A percentile compares a stretch with the other conserved stretches of the same genome.
Evolutionary conservation across 352 stramenopile species (phyloP).

Genomic region (Blastocystis sp.): DNA sequence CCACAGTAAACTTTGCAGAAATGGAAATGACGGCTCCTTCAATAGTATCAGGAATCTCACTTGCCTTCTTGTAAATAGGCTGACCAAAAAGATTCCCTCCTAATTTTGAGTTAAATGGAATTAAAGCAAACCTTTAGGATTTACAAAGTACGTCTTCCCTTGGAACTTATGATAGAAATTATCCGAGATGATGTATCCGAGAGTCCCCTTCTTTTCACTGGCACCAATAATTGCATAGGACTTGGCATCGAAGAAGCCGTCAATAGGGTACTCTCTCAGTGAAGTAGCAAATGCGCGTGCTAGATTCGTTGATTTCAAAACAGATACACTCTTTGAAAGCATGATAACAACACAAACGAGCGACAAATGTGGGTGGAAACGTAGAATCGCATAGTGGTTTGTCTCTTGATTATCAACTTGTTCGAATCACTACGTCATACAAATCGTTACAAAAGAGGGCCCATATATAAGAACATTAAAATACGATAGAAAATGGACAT

Average conservation of each 20-base stretch:
- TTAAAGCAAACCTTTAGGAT: constrained; percentile 17
- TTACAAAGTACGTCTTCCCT: constrained; percentile 53
- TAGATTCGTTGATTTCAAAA: neutral
- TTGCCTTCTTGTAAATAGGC: constrained; percentile 38
- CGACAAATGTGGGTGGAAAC: constrained; percentile 32
- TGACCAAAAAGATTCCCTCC: constrained; percentile 44
- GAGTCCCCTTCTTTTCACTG: constrained; percentile 31
- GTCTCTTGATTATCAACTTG: neutral
- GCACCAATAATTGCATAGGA: constrained; percentile 58
- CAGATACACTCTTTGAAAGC: constrained; percentile 12
- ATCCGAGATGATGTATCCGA: constrained; percentile 57
- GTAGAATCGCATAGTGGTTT: constrained; percentile 8
- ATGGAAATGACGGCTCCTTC: constrained; percentile 43
- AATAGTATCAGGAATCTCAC: constrained; percentile 45
- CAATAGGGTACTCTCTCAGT: constrained; percentile 48
- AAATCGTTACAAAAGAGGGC: neutral
- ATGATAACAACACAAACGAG: constrained; percentile 2
- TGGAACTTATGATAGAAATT: constrained; percentile 59
- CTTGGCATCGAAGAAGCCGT: constrained; percentile 58
- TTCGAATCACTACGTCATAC: neutral
- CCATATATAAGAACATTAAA: neutral
- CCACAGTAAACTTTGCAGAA: constrained; percentile 57
- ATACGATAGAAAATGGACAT: neutral
- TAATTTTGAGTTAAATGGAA: neutral
- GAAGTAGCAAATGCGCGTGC: constrained; percentile 7